Percentiles rank a stretch among this genome's conserved stretches.
phyloP scores from a whole-genome alignment of 345 rosid species.

The Eucalyptus urophylla region DNA sequence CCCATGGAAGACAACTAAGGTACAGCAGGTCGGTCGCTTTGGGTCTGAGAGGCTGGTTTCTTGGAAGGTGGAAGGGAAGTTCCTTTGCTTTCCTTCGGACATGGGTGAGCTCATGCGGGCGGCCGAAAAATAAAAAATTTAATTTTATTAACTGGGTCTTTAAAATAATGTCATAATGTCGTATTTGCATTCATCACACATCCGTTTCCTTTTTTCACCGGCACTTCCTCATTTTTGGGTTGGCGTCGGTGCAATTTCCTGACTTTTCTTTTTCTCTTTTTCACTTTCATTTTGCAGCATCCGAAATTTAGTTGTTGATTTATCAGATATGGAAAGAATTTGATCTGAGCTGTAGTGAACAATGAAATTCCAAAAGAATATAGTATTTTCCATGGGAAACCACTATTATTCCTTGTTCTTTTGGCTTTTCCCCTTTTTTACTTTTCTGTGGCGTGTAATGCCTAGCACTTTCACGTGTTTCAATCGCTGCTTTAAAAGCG shows the following conservation, averaged over 20 bases:
- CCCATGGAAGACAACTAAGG: conserved; percentile 43
- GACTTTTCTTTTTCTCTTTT: not conserved
- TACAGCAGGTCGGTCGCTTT: conserved; percentile 15
- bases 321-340: not conserved
- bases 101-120: not conserved
- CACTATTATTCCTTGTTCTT: no score
- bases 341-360: not conserved
- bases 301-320: not conserved
- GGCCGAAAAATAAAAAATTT: not conserved
- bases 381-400: no score
- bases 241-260: not conserved
- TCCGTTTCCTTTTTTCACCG: not conserved
- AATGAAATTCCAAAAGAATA: not conserved
- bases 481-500: not conserved
- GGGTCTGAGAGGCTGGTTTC: not conserved
- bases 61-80: not conserved
- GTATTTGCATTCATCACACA: not conserved
- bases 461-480: not conserved
- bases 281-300: not conserved
- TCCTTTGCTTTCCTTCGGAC: not conserved
- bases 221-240: not conserved
- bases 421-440: not conserved
- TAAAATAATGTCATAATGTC: not conserved
- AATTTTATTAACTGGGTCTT: not conserved
- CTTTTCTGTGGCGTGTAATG: not conserved